These are phyloP conservation scores for Talinum fruticosum DNA, from an alignment of 148 eudicot species.

Conservation along the genomic window DNA sequence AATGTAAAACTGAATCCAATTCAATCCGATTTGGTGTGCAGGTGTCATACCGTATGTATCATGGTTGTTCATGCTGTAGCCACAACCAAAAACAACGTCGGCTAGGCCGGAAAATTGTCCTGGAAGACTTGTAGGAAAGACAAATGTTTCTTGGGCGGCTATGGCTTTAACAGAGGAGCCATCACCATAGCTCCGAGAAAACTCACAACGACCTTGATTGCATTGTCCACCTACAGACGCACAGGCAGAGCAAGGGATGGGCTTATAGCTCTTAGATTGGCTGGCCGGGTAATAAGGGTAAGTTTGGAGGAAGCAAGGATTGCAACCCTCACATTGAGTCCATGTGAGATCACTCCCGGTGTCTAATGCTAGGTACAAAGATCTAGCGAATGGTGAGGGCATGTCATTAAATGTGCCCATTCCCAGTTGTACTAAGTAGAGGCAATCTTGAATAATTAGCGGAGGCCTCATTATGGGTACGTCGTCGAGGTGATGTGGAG, in stretches of 20 bases:
- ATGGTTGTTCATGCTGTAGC: neutral
- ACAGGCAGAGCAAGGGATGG: neutral
- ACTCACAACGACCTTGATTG: neutral
- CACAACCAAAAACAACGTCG: neutral
- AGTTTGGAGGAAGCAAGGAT: slow-evolving; percentile 12
- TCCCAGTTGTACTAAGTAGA: slow-evolving; percentile 15
- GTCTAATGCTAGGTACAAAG: slow-evolving; percentile 1
- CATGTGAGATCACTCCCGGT: slow-evolving; percentile 5
- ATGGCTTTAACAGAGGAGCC: neutral
- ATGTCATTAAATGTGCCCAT: slow-evolving; percentile 6
- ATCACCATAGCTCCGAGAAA: neutral
- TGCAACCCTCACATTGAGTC: slow-evolving; percentile 28
- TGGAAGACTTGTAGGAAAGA: neutral
- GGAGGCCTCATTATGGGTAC: neutral
- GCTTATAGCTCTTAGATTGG: neutral
- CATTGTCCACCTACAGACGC: neutral
- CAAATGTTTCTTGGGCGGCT: neutral
- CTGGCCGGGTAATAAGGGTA: neutral
- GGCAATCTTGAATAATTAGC: neutral
- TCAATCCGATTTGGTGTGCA: too few species aligned
- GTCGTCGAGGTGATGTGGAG: neutral
- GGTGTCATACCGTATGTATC: too few species aligned
- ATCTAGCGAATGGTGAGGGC: neutral
- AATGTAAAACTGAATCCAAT: too few species aligned
- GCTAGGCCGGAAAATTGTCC: neutral